phyloP scores from a whole-genome alignment of 2,329 filamentous ascomycete genomes.

The Raffaelea ambrosiae region DNA sequence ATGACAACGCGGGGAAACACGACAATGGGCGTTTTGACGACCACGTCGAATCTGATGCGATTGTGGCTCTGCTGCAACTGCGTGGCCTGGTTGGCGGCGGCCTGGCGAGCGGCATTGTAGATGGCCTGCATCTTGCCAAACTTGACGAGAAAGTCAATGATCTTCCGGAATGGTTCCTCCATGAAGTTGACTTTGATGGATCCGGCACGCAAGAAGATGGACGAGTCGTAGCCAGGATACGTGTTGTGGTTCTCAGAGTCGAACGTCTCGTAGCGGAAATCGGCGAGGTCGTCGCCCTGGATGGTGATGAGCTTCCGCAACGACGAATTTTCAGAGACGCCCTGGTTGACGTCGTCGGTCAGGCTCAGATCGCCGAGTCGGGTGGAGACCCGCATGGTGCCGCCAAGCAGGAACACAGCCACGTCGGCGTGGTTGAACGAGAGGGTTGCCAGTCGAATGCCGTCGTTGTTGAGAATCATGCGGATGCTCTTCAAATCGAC shows the following conservation, averaged over 20 bases:
- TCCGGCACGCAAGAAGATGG: constrained; percentile 80
- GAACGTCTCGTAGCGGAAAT: constrained; percentile 97
- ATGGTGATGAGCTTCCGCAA: constrained; percentile 87
- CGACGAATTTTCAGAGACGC: constrained; percentile 71
- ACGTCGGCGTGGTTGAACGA: constrained; percentile 90
- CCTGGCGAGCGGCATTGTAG: constrained; percentile 93
- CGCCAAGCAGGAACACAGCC: constrained; percentile 77
- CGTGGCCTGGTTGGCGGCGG: constrained; percentile 85
- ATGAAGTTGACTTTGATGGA: constrained; percentile 97
- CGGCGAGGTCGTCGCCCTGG: constrained; percentile 87
- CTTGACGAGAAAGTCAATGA: constrained; percentile 95
- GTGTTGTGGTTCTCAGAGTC: constrained; percentile 59
- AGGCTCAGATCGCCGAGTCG: constrained; percentile 81
- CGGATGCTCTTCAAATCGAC: constrained; percentile 89
- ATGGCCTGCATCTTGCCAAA: constrained; percentile 99
- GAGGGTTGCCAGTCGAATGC: constrained; percentile 84
- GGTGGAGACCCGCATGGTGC: constrained; percentile 79
- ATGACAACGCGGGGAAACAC: constrained; percentile 79
- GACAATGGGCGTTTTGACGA: constrained; percentile 91
- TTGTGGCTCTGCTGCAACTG: constrained; percentile 86
- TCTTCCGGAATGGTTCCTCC: constrained; percentile 95
- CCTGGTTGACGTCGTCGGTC: constrained; percentile 88
- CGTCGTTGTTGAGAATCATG: constrained; percentile 94
- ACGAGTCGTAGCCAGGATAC: constrained; percentile 93
- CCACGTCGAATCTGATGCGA: constrained; percentile 87